Evolutionary conservation across 441 rosid species (phyloP).

Genomic region (Aquilaria agallochum): DNA sequence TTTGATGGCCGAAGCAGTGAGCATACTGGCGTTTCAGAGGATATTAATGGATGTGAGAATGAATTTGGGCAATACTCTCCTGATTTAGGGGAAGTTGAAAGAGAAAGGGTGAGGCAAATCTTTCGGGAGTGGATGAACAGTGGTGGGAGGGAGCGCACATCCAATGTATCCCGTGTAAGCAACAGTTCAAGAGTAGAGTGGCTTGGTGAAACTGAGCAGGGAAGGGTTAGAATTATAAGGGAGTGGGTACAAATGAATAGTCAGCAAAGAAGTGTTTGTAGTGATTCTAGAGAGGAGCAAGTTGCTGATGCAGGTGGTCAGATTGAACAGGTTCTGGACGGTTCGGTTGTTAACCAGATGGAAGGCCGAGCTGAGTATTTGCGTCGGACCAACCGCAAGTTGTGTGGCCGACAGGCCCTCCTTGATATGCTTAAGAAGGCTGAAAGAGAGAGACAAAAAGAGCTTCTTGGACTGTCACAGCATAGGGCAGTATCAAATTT

Average conservation of each 20-base stretch:
- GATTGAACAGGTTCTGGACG: slow-evolving; percentile 68
- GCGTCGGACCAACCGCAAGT: slow-evolving; percentile 69
- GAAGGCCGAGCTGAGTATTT: slow-evolving; percentile 41
- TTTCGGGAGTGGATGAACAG: slow-evolving; percentile 80
- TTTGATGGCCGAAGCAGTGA: slow-evolving; percentile 36
- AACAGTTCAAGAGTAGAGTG: slow-evolving; percentile 56
- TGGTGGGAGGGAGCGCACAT: slow-evolving; percentile 44
- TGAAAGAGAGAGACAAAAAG: slow-evolving; percentile 72
- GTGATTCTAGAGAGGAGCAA: slow-evolving; percentile 51
- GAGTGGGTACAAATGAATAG: slow-evolving; percentile 82
- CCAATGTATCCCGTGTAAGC: slow-evolving; percentile 39
- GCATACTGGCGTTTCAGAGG: slow-evolving; percentile 34
- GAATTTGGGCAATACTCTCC: slow-evolving; percentile 56
- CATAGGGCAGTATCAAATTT: slow-evolving; percentile 76
- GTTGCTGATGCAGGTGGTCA: slow-evolving; percentile 44
- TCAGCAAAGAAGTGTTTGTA: slow-evolving; percentile 47
- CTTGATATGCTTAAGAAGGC: slow-evolving; percentile 86
- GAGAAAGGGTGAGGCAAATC: slow-evolving; percentile 83
- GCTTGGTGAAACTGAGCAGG: slow-evolving; percentile 92
- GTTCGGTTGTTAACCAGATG: slow-evolving; percentile 43
- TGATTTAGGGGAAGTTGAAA: slow-evolving; percentile 63
- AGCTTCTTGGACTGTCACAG: slow-evolving; percentile 65
- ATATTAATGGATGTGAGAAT: slow-evolving; percentile 40
- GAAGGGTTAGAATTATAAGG: slow-evolving; percentile 80
- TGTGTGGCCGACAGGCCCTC: slow-evolving; percentile 88